Percentiles rank a stretch among this genome's conserved stretches.
These are phyloP conservation scores for Pseudozyma sp. DNA, from an alignment of 1,284 basidiomycete species.

Conservation along the genomic window DNA sequence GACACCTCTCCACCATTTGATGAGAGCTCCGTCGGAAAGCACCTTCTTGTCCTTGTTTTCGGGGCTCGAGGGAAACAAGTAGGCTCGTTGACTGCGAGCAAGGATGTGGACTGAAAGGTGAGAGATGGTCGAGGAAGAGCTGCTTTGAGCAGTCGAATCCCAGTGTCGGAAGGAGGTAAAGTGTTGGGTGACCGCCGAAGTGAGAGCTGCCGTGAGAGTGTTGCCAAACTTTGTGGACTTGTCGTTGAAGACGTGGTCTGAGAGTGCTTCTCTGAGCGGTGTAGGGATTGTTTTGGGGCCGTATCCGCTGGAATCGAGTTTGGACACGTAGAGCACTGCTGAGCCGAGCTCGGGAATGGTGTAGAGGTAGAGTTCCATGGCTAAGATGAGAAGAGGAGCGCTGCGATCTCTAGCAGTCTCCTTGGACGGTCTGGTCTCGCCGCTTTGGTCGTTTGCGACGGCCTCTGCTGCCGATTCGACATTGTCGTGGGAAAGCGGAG, in stretches of 20 bases:
- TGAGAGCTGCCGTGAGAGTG: slow-evolving; percentile 75
- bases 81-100: slow-evolving; percentile 88
- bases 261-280: slow-evolving; percentile 15
- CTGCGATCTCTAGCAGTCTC: slow-evolving; percentile 7
- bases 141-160: background rate
- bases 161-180: slow-evolving; percentile 75
- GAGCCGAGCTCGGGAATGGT: slow-evolving; percentile 77
- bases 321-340: slow-evolving; percentile 88
- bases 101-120: slow-evolving; percentile 80
- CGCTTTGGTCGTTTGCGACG: background rate
- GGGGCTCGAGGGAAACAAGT: slow-evolving; percentile 91
- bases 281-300: slow-evolving; percentile 64
- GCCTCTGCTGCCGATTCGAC: slow-evolving; percentile 6
- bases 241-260: slow-evolving; percentile 4
- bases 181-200: slow-evolving; percentile 77
- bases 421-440: slow-evolving; percentile 67
- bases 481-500: slow-evolving; percentile 6
- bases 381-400: slow-evolving; percentile 74
- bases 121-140: slow-evolving; percentile 14
- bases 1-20: slow-evolving; percentile 86
- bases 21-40: slow-evolving; percentile 82
- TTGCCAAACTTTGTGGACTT: slow-evolving; percentile 15
- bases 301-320: slow-evolving; percentile 92
- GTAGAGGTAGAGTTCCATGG: slow-evolving; percentile 85
- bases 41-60: slow-evolving; percentile 79